phyloP scores from a whole-genome alignment of 2,329 filamentous ascomycete genomes.

The Passalora sequoiae region DNA sequence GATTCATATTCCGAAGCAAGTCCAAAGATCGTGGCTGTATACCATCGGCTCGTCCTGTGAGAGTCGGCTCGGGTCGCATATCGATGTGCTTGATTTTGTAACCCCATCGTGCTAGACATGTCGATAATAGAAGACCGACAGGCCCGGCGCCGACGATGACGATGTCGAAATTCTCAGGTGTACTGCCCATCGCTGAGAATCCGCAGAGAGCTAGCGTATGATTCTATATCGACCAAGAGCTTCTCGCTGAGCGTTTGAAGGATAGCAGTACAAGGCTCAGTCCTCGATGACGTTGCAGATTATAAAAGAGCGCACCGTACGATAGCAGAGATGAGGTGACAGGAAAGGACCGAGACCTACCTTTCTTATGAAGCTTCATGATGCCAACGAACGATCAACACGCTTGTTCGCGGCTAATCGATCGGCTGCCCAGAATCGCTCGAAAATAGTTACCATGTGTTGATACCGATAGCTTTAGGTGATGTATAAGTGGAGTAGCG shows the following conservation, averaged over 20 bases:
- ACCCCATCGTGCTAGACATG: slow-evolving; percentile 83
- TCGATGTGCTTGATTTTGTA: slow-evolving; percentile 95
- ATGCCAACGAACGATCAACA: slow-evolving; percentile 4
- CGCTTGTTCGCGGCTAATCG: slow-evolving; percentile 19
- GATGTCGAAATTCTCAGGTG: slow-evolving; percentile 58
- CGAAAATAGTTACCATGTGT: slow-evolving; percentile 16
- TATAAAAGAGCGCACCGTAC: too few relatives aligned
- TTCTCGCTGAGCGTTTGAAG: too few relatives aligned
- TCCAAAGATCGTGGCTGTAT: slow-evolving; percentile 88
- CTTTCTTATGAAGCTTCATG: slow-evolving; percentile 13
- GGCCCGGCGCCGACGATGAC: slow-evolving; percentile 88
- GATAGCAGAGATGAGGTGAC: neutral
- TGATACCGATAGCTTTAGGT: slow-evolving; percentile 13
- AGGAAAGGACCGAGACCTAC: slow-evolving; percentile 8
- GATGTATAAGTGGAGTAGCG: slow-evolving; percentile 5
- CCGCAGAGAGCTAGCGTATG: too few relatives aligned
- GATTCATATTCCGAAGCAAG: slow-evolving; percentile 79
- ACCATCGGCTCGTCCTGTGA: slow-evolving; percentile 81
- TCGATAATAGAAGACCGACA: slow-evolving; percentile 80
- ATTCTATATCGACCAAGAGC: too few relatives aligned
- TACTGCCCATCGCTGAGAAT: too few relatives aligned
- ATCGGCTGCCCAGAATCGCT: slow-evolving; percentile 14
- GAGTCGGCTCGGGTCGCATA: slow-evolving; percentile 77
- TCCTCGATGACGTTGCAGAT: too few relatives aligned
- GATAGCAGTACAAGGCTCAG: too few relatives aligned